These are phyloP conservation scores for Malassezia japonica DNA, from an alignment of 1,284 basidiomycete species.

Conservation along the genomic window DNA sequence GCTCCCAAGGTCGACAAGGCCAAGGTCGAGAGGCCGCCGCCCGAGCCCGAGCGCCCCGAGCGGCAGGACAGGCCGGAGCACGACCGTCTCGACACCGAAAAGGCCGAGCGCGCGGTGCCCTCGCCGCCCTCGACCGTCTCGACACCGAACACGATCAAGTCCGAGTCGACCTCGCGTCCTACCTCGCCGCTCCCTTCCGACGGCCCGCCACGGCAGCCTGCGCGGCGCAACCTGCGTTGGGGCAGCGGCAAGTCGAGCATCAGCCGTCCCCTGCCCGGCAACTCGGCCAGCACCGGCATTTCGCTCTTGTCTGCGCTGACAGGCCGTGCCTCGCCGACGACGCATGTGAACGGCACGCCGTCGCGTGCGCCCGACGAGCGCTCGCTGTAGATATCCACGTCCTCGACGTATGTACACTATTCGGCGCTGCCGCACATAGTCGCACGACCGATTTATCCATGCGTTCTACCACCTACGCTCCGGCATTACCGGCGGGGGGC, in stretches of 20 bases:
- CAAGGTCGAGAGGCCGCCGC: no score
- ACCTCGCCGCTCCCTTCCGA: background rate
- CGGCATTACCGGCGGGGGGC: conserved; percentile 1
- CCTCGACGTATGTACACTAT: no score
- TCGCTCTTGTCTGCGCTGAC: background rate
- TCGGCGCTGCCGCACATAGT: no score
- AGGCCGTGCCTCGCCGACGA: background rate
- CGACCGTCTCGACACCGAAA: no score
- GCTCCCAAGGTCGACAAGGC: no score
- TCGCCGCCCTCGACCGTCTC: no score
- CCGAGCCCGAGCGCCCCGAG: no score
- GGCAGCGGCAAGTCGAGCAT: conserved; percentile 39
- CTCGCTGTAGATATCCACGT: no score
- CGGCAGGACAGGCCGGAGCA: no score
- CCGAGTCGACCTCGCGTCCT: background rate
- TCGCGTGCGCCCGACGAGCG: background rate
- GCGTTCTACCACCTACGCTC: background rate
- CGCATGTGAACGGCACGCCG: background rate
- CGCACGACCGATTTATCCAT: background rate
- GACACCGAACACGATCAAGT: background rate
- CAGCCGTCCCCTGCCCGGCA: conserved; percentile 23
- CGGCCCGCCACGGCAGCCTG: conserved; percentile 28
- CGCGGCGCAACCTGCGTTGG: conserved; percentile 44
- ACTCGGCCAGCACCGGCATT: background rate
- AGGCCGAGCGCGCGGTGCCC: no score